Conservation (phyloP, 768 basidiomycete species). For the Lyophyllum atratum region DNA sequence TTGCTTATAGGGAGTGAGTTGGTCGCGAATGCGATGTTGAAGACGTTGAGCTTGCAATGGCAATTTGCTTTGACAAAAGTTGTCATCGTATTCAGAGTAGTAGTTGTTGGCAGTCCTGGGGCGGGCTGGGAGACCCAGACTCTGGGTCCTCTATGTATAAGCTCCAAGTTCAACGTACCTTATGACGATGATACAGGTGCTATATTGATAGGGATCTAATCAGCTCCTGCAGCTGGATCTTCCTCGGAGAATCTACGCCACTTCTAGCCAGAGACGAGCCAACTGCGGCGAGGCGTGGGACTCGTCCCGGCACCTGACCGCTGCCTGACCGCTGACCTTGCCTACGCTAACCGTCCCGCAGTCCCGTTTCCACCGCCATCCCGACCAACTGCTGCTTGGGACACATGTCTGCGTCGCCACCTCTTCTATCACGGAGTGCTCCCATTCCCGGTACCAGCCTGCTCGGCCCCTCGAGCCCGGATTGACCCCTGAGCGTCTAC, state of each 20-base stretch:
- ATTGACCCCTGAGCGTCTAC: too few relatives aligned
- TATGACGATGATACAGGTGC: not conserved
- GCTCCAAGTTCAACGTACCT: not conserved
- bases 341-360: too few relatives aligned
- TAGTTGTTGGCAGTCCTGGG: not conserved
- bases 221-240: not conserved
- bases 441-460: too few relatives aligned
- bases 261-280: not conserved
- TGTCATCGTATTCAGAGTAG: not conserved
- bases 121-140: not conserved
- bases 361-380: too few relatives aligned
- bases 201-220: not conserved
- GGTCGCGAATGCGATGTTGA: slow-evolving; percentile 21
- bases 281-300: not conserved
- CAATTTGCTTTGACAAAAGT: slow-evolving; percentile 29
- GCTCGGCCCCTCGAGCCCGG: too few relatives aligned
- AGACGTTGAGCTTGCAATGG: slow-evolving; percentile 25
- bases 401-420: too few relatives aligned
- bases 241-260: not conserved
- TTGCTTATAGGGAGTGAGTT: slow-evolving; percentile 18
- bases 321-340: too few relatives aligned
- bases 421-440: too few relatives aligned
- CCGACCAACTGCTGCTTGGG: too few relatives aligned
- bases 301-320: too few relatives aligned
- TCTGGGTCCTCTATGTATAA: not conserved